These are phyloP conservation scores for Colletotrichum sp. DNA, from an alignment of 2,329 filamentous ascomycete species.

Conservation along the genomic window DNA sequence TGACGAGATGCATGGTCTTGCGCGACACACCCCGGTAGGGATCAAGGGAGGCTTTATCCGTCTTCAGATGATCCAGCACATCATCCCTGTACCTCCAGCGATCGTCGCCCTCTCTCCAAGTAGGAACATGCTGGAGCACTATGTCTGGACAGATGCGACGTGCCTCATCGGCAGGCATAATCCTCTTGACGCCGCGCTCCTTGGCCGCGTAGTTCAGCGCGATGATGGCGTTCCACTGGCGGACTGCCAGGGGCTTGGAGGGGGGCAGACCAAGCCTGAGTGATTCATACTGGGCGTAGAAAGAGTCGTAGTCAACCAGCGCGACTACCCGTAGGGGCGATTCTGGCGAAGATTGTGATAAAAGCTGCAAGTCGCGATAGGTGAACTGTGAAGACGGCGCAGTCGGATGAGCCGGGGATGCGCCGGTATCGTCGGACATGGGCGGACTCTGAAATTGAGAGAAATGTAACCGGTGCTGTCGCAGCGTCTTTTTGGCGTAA, in stretches of 20 bases:
- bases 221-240: conserved; percentile 7
- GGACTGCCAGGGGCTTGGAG: not conserved
- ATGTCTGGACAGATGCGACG: not conserved
- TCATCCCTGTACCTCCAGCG: not conserved
- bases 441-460: not conserved
- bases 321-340: not conserved
- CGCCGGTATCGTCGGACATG: not conserved
- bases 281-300: not conserved
- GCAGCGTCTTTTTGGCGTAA: not conserved
- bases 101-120: not conserved
- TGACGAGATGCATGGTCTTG: not conserved
- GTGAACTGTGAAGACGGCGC: not conserved
- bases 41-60: not conserved
- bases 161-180: not conserved
- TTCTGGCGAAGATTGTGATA: not conserved
- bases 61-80: not conserved
- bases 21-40: not conserved
- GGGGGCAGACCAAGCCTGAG: conserved; percentile 46
- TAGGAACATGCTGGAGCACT: not conserved
- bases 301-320: not conserved
- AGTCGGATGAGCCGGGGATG: not conserved
- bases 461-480: no score
- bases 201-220: not conserved
- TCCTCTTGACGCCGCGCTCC: not conserved
- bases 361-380: not conserved